These are phyloP conservation scores for Phialocephala sp. DNA, from an alignment of 2,329 filamentous ascomycete species.

Conservation along the genomic window DNA sequence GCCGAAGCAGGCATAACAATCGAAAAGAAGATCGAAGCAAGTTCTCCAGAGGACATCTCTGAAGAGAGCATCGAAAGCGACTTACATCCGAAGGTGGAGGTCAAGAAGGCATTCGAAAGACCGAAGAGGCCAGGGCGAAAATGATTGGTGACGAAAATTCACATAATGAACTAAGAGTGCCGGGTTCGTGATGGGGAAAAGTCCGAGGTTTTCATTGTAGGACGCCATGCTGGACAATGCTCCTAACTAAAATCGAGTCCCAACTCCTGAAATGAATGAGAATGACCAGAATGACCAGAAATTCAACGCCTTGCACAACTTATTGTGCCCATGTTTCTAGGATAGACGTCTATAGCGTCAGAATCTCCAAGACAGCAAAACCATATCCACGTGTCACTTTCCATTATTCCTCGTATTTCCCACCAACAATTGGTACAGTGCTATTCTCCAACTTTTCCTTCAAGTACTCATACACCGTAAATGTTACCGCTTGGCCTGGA, in stretches of 20 bases:
- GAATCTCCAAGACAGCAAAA: not conserved
- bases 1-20: conserved; percentile 68
- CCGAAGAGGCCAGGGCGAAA: conserved; percentile 75
- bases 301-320: conserved; percentile 3
- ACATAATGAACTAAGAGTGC: not conserved
- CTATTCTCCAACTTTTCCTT: conserved; percentile 73
- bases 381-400: not conserved
- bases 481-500: conserved; percentile 84
- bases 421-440: conserved; percentile 62
- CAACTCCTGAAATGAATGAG: not conserved
- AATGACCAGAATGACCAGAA: not conserved
- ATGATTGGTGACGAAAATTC: conserved; percentile 23
- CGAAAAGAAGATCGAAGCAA: conserved; percentile 73
- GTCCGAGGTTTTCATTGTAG: conserved; percentile 14
- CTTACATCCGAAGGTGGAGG: conserved; percentile 69
- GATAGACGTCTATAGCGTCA: not conserved
- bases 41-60: conserved; percentile 73
- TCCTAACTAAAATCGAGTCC: conserved; percentile 17
- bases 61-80: conserved; percentile 69
- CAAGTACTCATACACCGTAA: conserved; percentile 78
- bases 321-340: not conserved
- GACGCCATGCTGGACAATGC: conserved; percentile 31
- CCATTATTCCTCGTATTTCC: conserved; percentile 69
- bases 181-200: not conserved
- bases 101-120: conserved; percentile 73